Percentiles rank a stretch among this genome's conserved stretches.
Evolutionary conservation across 306 rosid genomes (phyloP).

Genomic region (Phaseolus lunatus): DNA sequence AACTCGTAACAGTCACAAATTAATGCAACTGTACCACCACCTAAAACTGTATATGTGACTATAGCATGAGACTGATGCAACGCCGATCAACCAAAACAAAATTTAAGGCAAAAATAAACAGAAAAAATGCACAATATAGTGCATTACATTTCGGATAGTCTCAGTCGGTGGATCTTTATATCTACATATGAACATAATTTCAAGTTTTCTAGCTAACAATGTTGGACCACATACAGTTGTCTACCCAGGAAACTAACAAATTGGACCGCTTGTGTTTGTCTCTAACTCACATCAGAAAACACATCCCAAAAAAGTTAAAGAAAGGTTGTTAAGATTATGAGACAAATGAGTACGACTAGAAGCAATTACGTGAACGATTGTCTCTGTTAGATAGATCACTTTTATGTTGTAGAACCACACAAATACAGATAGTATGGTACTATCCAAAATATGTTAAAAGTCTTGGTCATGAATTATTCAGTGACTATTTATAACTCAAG

Average conservation of each 20-base stretch:
- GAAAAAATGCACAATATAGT: background rate
- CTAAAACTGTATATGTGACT: background rate
- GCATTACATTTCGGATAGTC: background rate
- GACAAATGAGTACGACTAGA: slow-evolving; percentile 22
- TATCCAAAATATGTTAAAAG: background rate
- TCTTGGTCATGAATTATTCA: slow-evolving; percentile 11
- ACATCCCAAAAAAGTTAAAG: slow-evolving; percentile 36
- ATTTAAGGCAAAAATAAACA: background rate
- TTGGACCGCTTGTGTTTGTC: slow-evolving; percentile 19
- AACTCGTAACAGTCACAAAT: background rate
- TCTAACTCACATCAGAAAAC: slow-evolving; percentile 3
- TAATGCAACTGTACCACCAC: slow-evolving; percentile 6
- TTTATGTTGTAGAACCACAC: slow-evolving; percentile 11
- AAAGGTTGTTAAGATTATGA: slow-evolving; percentile 34
- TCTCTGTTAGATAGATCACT: slow-evolving; percentile 21
- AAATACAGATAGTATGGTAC: background rate
- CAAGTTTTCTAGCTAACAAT: background rate
- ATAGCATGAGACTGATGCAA: background rate
- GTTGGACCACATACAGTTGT: slow-evolving; percentile 49
- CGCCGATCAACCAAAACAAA: background rate
- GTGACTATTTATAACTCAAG: background rate
- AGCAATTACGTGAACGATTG: background rate
- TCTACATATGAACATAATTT: background rate
- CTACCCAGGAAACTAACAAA: slow-evolving; percentile 33
- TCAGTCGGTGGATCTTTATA: slow-evolving; percentile 1